Evolutionary conservation across 2,329 filamentous ascomycete genomes (phyloP).

Genomic region (Zalaria sp.): DNA sequence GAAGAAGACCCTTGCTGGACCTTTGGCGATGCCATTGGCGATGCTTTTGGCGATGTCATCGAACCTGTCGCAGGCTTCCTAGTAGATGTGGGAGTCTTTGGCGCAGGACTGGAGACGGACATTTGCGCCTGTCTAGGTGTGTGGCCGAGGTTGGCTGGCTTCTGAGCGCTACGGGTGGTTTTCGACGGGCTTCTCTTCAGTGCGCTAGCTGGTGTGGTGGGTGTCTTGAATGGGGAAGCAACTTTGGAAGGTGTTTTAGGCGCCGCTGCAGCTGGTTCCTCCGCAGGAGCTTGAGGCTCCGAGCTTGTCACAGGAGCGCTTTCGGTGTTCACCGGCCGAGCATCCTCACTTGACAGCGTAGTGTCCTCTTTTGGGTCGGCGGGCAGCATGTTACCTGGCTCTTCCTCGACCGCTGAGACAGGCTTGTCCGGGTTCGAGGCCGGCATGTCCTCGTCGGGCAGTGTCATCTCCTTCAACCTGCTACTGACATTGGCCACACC

Average conservation of each 20-base stretch:
- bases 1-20: too few species aligned
- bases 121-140: constrained; percentile 3
- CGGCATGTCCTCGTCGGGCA: constrained; percentile 11
- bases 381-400: constrained; percentile 24
- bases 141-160: not conserved
- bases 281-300: too few species aligned
- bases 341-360: constrained; percentile 3
- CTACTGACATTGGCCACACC: not conserved
- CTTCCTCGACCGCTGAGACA: constrained; percentile 27
- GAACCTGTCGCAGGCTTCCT: constrained; percentile 5
- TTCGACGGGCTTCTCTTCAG: not conserved
- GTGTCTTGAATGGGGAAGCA: not conserved
- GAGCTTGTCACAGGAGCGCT: not conserved
- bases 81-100: constrained; percentile 5
- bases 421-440: constrained; percentile 30
- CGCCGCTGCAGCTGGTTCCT: not conserved
- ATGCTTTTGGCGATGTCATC: constrained; percentile 3
- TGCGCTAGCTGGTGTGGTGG: not conserved
- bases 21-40: not conserved
- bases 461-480: constrained; percentile 2
- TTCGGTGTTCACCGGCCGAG: not conserved
- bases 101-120: not conserved
- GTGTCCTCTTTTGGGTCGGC: constrained; percentile 9
- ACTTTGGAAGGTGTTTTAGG: not conserved
- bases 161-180: not conserved